Percentiles rank a stretch among this genome's conserved stretches.
Conservation (phyloP, 2,329 filamentous ascomycete genomes). For the Curvularia sp. region DNA sequence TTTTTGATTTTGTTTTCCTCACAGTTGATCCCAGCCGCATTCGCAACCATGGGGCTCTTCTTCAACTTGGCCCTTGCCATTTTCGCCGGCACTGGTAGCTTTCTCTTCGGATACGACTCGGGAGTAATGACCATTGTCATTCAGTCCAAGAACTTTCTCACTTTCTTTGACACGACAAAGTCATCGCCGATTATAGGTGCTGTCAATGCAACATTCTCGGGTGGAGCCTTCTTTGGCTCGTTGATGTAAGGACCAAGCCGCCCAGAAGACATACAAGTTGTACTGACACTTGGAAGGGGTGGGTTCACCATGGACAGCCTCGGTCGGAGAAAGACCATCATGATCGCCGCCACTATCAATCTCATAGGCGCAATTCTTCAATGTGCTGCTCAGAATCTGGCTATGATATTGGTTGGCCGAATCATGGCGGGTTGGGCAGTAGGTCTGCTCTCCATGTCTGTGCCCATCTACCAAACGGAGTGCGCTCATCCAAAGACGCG, state of each 20-base stretch:
- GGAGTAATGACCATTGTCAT: conserved; percentile 60
- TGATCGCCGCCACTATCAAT: conserved; percentile 66
- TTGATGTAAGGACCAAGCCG: conserved; percentile 49
- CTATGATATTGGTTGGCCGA: conserved; percentile 65
- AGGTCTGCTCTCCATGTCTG: conserved; percentile 64
- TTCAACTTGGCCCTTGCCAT: conserved; percentile 54
- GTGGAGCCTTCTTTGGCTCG: conserved; percentile 63
- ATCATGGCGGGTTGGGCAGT: conserved; percentile 66
- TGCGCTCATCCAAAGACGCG: conserved; percentile 65
- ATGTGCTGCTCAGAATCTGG: conserved; percentile 61
- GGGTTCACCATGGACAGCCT: conserved; percentile 67
- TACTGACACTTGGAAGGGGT: conserved; percentile 42
- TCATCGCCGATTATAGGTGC: conserved; percentile 64
- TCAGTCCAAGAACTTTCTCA: conserved; percentile 62
- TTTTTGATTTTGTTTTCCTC: neutral
- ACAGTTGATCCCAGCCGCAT: neutral
- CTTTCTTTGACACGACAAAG: conserved; percentile 62
- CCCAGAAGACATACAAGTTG: neutral
- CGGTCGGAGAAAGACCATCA: conserved; percentile 65
- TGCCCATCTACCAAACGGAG: conserved; percentile 70
- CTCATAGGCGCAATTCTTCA: conserved; percentile 66
- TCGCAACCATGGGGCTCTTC: conserved; percentile 48
- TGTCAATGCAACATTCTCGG: conserved; percentile 69
- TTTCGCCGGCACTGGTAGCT: conserved; percentile 55
- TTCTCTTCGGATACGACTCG: conserved; percentile 45